A percentile compares a stretch with the other conserved stretches of the same genome.
Evolutionary conservation across 176 grass and related monocot species (phyloP).

Genomic region (Phoenix roebelenii): DNA sequence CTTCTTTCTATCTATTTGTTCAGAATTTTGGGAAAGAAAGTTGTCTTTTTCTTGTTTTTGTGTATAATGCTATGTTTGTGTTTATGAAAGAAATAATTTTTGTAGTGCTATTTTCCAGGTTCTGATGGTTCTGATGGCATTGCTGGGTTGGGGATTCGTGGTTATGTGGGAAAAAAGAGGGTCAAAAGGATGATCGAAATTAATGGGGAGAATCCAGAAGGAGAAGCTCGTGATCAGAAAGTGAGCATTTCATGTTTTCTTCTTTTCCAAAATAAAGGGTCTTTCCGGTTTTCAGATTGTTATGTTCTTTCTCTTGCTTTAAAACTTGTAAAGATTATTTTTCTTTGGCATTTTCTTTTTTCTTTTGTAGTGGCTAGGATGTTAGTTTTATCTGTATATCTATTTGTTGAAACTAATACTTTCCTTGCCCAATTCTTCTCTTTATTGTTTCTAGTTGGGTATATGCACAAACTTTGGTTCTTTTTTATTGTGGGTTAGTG

Average conservation of each 20-base stretch:
- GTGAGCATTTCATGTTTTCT: constrained; percentile 6
- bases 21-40: neutral
- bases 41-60: neutral
- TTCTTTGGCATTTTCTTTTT: too few species aligned
- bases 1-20: too few species aligned
- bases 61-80: neutral
- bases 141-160: constrained; percentile 2
- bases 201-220: constrained; percentile 13
- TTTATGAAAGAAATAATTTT: neutral
- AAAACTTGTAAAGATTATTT: too few species aligned
- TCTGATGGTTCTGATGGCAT: constrained; percentile 14
- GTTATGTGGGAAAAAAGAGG: constrained; percentile 34
- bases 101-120: constrained; percentile 3
- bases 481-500: neutral
- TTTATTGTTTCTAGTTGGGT: too few species aligned
- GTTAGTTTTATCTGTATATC: too few species aligned
- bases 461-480: neutral
- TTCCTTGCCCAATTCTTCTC: too few species aligned
- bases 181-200: constrained; percentile 26
- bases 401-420: too few species aligned
- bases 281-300: neutral
- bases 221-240: constrained; percentile 20
- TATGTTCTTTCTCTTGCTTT: too few species aligned
- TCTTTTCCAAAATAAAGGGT: neutral
- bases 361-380: too few species aligned